Base-by-base conservation (phyloP, 495 filamentous ascomycete genomes). In the Ramalina intermedia region DNA sequence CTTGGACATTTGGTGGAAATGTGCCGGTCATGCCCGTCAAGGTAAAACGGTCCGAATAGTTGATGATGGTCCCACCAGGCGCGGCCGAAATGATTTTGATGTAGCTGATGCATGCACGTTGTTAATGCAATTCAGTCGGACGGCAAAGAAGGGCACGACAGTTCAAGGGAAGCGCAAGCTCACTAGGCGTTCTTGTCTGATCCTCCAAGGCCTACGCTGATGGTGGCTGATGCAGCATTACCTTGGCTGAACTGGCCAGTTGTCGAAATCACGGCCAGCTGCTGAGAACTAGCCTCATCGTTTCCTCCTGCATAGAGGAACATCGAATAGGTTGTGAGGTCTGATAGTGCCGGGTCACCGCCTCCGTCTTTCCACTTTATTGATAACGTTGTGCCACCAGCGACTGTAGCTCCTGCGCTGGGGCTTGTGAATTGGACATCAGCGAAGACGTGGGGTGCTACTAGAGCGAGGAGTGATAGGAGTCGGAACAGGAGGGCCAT, bases 231-330 rank as follows among this genome's bases (percentile, higher is more conserved):
- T 4, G 75, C 63, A 26, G 63, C 63, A 52, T 72, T 79, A 2
- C 75, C 73, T 18, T 64, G 59, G 9, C 68, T 61, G 58, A 79
- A 79, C 9, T 51, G 37, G 0, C 60, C 63, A 33, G 61, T 54
- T 27, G 61, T 63, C 14, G 68, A 61, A 6, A 78, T 62, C 29
- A 58, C 50, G 23, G 62, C 61, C 18, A 74, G 49, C 50, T 68
- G 68, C 36, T 69, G 66, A 55, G 70, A 64, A 38, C 56, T 66
- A 27, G 53, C 64, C 4, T 59, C 60, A 1, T 63, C 59, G 57
- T 84, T 81, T 26, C 80, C 79, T 26, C 80, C 79, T 35, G 79
- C 73, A 54, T 74, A 82, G 3, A 85, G 69, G 52, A 74, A 77
- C 21, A 86, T 63, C 38, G 74, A 65, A 61, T 79, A 87, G 14